A percentile compares a stretch with the other conserved stretches of the same genome.
Evolutionary conservation across 2,329 filamentous ascomycete species (phyloP).

Genomic region (Botrytis fabae): DNA sequence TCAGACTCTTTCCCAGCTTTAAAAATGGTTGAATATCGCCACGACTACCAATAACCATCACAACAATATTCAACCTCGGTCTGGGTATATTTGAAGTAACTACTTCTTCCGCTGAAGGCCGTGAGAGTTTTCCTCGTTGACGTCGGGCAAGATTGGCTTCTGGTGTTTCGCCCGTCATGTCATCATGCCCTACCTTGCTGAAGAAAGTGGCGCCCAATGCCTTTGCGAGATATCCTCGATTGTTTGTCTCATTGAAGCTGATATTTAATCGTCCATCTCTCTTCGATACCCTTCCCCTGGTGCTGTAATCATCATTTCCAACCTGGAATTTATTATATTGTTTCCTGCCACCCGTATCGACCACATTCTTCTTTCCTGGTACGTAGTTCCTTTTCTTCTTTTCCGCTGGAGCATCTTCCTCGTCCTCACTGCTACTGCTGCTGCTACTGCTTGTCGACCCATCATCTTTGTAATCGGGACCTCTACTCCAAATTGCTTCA

Average conservation of each 20-base stretch:
- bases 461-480: slow-evolving; percentile 20
- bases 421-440: slow-evolving; percentile 35
- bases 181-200: slow-evolving; percentile 48
- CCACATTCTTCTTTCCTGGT: slow-evolving; percentile 7
- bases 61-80: slow-evolving; percentile 66
- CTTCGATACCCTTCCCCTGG: slow-evolving; percentile 64
- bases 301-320: slow-evolving; percentile 64
- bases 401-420: slow-evolving; percentile 19
- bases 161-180: slow-evolving; percentile 23
- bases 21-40: slow-evolving; percentile 82
- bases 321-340: slow-evolving; percentile 58
- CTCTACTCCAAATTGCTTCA: slow-evolving; percentile 33
- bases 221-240: slow-evolving; percentile 72
- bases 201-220: slow-evolving; percentile 65
- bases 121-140: slow-evolving; percentile 35
- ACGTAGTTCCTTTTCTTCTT: slow-evolving; percentile 14
- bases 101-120: slow-evolving; percentile 33
- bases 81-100: slow-evolving; percentile 21
- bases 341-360: slow-evolving; percentile 22
- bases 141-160: not conserved
- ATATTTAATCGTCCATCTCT: slow-evolving; percentile 71
- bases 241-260: slow-evolving; percentile 68
- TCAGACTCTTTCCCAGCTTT: slow-evolving; percentile 70
- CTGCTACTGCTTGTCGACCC: slow-evolving; percentile 28
- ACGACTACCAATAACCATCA: slow-evolving; percentile 79